Base-by-base conservation (phyloP, 2,329 filamentous ascomycete genomes). In the Fusarium coicis region DNA sequence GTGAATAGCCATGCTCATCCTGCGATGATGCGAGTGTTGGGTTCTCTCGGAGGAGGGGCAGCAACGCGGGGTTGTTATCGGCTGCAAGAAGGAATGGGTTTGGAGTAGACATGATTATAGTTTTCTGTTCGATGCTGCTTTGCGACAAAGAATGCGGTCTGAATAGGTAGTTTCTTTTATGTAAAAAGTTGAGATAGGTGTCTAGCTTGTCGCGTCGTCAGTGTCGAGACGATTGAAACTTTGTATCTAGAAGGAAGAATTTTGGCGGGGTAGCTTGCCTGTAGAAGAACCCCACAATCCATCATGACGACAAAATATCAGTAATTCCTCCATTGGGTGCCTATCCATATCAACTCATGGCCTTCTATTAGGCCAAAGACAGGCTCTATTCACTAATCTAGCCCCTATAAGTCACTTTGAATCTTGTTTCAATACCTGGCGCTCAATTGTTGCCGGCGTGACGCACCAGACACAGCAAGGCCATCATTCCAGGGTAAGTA, bases 1-100 rank as follows among this genome's bases (percentile, higher is more conserved):
- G 90, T 52, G 95, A 97, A 85, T 99, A 99, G 78, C 96, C 96
- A 79, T 98, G 93, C 67, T 93, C 91, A 82, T 99, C 96, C 84
- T 97, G 94, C 58, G 88, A 85, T 5, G 91, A 89, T 60, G 96
- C 96, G 59, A 97, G 86, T n/a, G 89, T 83, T 39, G 94, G 93
- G 75, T 94, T 89, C 69, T 91, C 85, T 72, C 89, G 89, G 58
- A 99, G 91, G 75, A 95, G 90, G 65, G 90, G 86, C 70, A 97
- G 86, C 61, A 99, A 90, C 49, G 89, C 87, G 46, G 90, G 84
- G 57, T 92, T 93, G 78, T 94, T 92, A 81, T 97, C 96, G 68
- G 96, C 93, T 44, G 95, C 96, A 54, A 95, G 87, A 63, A 94
- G 86, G 80, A 92, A 94, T 4, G 88, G 88, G 77, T 94, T 95